These are phyloP conservation scores for Aspergillus ellipticus DNA, from an alignment of 495 filamentous ascomycete genomes.

Conservation along the genomic window DNA sequence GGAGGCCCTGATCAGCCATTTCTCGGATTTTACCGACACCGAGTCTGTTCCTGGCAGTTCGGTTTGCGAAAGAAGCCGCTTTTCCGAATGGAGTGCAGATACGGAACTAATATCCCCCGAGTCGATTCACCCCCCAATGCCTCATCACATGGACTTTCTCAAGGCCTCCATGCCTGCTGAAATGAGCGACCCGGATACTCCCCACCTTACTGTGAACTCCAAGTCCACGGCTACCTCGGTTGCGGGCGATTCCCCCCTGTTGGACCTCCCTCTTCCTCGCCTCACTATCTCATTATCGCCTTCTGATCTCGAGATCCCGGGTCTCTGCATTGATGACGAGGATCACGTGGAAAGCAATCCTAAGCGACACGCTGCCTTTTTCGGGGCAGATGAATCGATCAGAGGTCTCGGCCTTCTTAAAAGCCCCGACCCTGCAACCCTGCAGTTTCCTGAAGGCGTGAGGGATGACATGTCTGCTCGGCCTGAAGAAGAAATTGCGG, in stretches of 20 bases:
- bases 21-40: slow-evolving; percentile 41
- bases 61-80: slow-evolving; percentile 36
- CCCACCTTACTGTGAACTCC: slow-evolving; percentile 35
- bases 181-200: slow-evolving; percentile 37
- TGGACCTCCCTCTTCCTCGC: slow-evolving; percentile 26
- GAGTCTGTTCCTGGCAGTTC: slow-evolving; percentile 28
- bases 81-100: slow-evolving; percentile 47
- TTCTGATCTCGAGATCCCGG: slow-evolving; percentile 30
- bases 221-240: slow-evolving; percentile 35
- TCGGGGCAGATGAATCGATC: slow-evolving; percentile 32
- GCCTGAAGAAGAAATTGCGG: slow-evolving; percentile 8
- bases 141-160: slow-evolving; percentile 25
- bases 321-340: slow-evolving; percentile 35
- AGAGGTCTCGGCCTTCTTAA: slow-evolving; percentile 26
- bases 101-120: slow-evolving; percentile 36
- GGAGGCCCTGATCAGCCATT: slow-evolving; percentile 36
- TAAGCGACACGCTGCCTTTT: slow-evolving; percentile 45
- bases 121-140: slow-evolving; percentile 27
- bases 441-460: slow-evolving; percentile 23
- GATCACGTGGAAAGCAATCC: slow-evolving; percentile 40
- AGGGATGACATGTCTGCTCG: slow-evolving; percentile 9
- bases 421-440: slow-evolving; percentile 24
- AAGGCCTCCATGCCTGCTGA: slow-evolving; percentile 22
- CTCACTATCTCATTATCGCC: slow-evolving; percentile 32
- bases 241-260: slow-evolving; percentile 27